Base-by-base conservation (phyloP, 1,284 basidiomycete genomes). In the Cutaneotrichosporon sp. region DNA sequence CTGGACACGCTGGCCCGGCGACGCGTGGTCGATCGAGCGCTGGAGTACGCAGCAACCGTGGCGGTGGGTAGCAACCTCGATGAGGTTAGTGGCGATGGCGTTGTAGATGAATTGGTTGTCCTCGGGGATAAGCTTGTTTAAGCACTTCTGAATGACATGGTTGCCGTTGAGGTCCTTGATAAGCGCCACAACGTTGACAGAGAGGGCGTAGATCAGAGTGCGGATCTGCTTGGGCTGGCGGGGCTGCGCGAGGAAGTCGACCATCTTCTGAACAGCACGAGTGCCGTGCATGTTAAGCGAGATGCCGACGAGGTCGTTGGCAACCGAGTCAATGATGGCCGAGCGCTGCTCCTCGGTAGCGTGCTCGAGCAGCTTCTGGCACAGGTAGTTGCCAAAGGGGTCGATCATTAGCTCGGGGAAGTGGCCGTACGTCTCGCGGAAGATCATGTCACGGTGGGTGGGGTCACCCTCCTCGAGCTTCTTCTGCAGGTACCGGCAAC, bases 71-170 rank as follows among this genome's bases (percentile, higher is more conserved):
- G 97, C 97, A 65, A 99, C 97, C 82, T 99, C 97, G 62, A 99
- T 93, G 73, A 97, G 97, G 82, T 99, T 97, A 38, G 92, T 91
- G 36, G 97, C 97, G 49, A 99, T 97, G 62, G 97, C 97, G 74
- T 99, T 98, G 83, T 99, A 99, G 76, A 99, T 99, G 83, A 99
- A 99, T 86, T 97, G 95, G 81, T 99, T 99, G 81, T 99, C 97
- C 77, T 98, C 96, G 0, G 97, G 92, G 36, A 90, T 90, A 65
- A 99, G 84, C 81, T 97, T 94, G 85, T 99, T 99, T 72, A 99
- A 83, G 81, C 97, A 99, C 83, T 99, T 99, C 82, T 99, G 97
- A 72, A 99, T 97, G 77, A 78, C 97, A 77, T 99, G 97, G 80
- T 99, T 99, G 62, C 97, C 97, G 80, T 99, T 99, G 72, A 99